Evolutionary conservation across 768 basidiomycete genomes (phyloP), one percentile per base, ranked within the genome.

Genomic region (Kwoniella pini): DNA sequence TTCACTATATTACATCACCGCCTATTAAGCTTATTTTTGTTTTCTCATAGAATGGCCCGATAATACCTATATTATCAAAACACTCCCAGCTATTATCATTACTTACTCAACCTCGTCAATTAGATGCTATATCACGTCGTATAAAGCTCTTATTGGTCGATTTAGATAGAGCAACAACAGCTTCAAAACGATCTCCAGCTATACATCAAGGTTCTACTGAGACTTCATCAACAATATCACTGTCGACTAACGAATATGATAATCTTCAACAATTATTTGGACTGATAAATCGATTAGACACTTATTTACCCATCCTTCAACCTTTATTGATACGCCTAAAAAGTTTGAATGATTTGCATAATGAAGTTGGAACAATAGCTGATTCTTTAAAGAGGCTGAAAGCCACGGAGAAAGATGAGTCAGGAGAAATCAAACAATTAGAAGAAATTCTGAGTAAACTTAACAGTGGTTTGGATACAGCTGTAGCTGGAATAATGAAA

Each of bases 101-200:
- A 15, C 85, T 99, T 45, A 90, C 95, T 0, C 93, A 97, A 80
- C 95, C 96, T 0, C 86, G 94, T 15, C 93, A 98, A 73, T 87
- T 98, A 50, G 96, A 99, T 78, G 89, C 91, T 11, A 89, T 97
- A 63, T 94, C 94, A 1, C 85, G 95, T 4, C 87, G 95, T 4
- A 84, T 98, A 62, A 99, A 98, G 72, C 81, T 97, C 7, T 84
- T 98, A 17, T 83, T 95, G 13, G 88, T 92, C 0, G 96, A 99
- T 78, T 84, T 99, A 51, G 95, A 98, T 50, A 87, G 94, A 28
- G 84, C 85, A 82, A 73, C 81, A 81, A 54, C 73, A 76, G 40
- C 83, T 80, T 67, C 81, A 24, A 81, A 81, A 10, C 80, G 83
- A 50, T 26, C 76, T 17, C 26, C 40, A 26, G 58, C 26, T 10